Evolutionary conservation across 257 asterid genomes (phyloP).

Genomic region (Marsdenia floribunda): DNA sequence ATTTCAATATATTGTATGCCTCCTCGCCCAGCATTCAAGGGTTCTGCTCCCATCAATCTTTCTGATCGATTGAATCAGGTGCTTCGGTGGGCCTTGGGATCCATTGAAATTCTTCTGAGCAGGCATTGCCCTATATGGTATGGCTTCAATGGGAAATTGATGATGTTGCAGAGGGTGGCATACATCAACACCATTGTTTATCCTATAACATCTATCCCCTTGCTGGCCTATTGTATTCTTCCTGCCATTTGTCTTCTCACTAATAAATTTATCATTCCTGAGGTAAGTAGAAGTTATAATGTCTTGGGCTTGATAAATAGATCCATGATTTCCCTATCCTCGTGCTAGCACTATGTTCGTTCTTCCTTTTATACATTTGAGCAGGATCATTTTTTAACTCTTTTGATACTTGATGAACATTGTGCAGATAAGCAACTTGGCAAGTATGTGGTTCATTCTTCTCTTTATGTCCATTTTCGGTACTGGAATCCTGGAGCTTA

Average conservation of each 20-base stretch:
- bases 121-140: constrained; percentile 96
- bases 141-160: constrained; percentile 69
- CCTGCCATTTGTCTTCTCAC: constrained; percentile 91
- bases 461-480: constrained; percentile 73
- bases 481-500: constrained; percentile 75
- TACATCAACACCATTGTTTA: constrained; percentile 82
- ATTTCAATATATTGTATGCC: constrained; percentile 85
- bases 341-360: not conserved
- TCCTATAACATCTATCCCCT: constrained; percentile 79
- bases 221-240: constrained; percentile 78
- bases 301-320: not conserved
- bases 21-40: constrained; percentile 85
- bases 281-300: constrained; percentile 33
- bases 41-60: constrained; percentile 93
- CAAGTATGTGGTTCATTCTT: constrained; percentile 83
- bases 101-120: constrained; percentile 80
- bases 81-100: constrained; percentile 94
- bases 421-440: constrained; percentile 80
- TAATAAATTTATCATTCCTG: constrained; percentile 74
- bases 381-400: not conserved
- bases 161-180: constrained; percentile 66
- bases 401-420: constrained; percentile 4
- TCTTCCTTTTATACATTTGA: not conserved
- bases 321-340: not conserved
- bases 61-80: constrained; percentile 95